Base-by-base conservation (phyloP, 371 early-diverging fungal species). In the Dinochytrium kinnereticum region DNA sequence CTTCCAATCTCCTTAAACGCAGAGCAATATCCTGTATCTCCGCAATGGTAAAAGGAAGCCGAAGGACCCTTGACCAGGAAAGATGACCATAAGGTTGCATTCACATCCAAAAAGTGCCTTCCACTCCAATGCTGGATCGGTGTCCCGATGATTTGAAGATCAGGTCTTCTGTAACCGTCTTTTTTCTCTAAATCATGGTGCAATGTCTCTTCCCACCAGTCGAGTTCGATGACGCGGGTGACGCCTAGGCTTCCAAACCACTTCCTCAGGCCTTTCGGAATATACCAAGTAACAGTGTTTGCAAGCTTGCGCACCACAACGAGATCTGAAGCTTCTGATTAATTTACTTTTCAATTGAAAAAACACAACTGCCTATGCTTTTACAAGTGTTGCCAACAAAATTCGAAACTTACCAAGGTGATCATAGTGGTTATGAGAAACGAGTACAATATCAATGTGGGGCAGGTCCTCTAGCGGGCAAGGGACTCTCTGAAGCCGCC, bases 61-160 rank as follows among this genome's bases (percentile, higher is more conserved):
- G 78, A 51, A 33, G 75, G 73, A 1, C 84, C 80, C 51, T 86
- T 84, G 13, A 88, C 79, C 0, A 88, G 80, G 76, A 85, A 90
- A 44, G 88, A 87, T 64, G 84, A 85, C 90, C 89, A 90, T 37
- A 90, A 69, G 3, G 88, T 81, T 17, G 83, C 61, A 69, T 90
- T 88, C 34, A 85, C 84, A 55, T 86, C 84, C 65, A 85, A 86
- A 44, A 79, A 81, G 59, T 85, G 88, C 40, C 89, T 81, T 2
- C 87, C 83, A 57, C 85, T 85, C 83, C 83, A 83, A 73, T 89
- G 89, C 85, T 89, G 89, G n/a, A 88, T 87, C 44, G 89, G 86
- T 0, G 87, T 85, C 53, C 86, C 82, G 10, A 78, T 75, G 40
- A 89, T 81, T 37, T 78, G 79, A 33, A 84, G 84, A 19, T 73